Evolutionary conservation across 2,329 filamentous ascomycete species (phyloP), one percentile per base, ranked within the genome.

Genomic region (Elsinoe necatrix): DNA sequence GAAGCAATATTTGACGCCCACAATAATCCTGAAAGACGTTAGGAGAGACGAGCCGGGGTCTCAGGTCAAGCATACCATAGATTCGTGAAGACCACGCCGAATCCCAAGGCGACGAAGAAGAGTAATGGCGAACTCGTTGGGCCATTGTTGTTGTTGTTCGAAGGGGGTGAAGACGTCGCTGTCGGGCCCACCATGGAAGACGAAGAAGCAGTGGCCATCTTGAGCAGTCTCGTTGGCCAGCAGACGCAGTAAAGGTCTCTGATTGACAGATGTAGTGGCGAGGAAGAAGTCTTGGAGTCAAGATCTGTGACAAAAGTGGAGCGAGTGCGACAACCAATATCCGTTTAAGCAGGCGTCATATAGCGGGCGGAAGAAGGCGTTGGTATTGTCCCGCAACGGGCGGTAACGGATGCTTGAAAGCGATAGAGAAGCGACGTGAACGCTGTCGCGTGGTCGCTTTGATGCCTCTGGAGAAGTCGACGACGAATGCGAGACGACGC

Each of bases 1-100:
- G 73, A 98, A 98, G 75, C 93, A 98, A 72, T 98, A 98, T 75
- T 98, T 98, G 60, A 98, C 93, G 64, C 93, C 93, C 60, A 98
- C 93, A 65, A 98, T 98, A 66, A 98, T 98, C 93, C 93, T 98
- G 50, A 57, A 20, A 47, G 4, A 20, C 16, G 29, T 41, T 27
- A 57, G 56, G 29, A 14, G 27, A 21, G 41, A 56, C 51, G 23
- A 27, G 1, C 41, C 37, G 51, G 23, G 35, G 18, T 11, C 37
- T 6, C 9, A 4, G 21, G 34, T 31, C 8, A 50, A 54, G 71
- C 86, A 76, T 80, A 97, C 93, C 93, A 98, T 72, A 98, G 76
- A 72, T 98, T 98, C 52, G 93, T 98, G 68, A 98, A 98, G 43
- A 98, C 93, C 18, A 98, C 93, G 65, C 93, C 93, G 66, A 98